A percentile compares a stretch with the other conserved stretches of the same genome.
phyloP scores from a whole-genome alignment of 768 basidiomycete genomes.

The Russula virescens region DNA sequence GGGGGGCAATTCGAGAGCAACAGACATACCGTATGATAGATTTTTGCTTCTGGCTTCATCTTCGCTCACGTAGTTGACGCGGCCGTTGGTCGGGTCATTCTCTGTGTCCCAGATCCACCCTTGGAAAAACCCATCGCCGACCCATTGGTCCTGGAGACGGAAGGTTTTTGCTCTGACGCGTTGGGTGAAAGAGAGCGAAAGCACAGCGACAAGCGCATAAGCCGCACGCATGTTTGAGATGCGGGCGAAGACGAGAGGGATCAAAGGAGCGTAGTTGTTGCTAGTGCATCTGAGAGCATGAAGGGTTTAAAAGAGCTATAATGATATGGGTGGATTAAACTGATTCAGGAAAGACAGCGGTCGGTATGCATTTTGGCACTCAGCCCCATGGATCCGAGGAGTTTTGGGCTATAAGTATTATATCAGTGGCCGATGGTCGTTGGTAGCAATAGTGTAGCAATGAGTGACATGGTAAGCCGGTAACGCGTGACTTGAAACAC shows the following conservation, averaged over 20 bases:
- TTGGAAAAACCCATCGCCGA: constrained; percentile 41
- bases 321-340: too few relatives aligned
- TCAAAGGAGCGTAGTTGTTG: constrained; percentile 25
- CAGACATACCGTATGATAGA: constrained; percentile 42
- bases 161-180: constrained; percentile 11
- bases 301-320: constrained; percentile 28
- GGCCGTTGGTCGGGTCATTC: constrained; percentile 57
- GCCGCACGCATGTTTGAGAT: constrained; percentile 32
- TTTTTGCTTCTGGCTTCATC: constrained; percentile 38
- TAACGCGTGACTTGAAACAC: too few relatives aligned
- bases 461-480: too few relatives aligned
- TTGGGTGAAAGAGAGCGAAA: constrained; percentile 6
- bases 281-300: constrained; percentile 21
- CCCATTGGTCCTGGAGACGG: constrained; percentile 20
- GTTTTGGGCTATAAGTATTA: too few relatives aligned
- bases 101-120: constrained; percentile 45
- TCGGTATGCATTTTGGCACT: too few relatives aligned
- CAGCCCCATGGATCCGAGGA: too few relatives aligned
- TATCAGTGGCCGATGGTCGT: too few relatives aligned
- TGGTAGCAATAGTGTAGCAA: too few relatives aligned
- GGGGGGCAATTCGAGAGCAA: background rate
- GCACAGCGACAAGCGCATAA: constrained; percentile 24
- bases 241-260: constrained; percentile 20
- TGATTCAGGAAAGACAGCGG: background rate
- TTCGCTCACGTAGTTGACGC: constrained; percentile 52